Evolutionary conservation across 1,284 basidiomycete species (phyloP), one percentile per base, ranked within the genome.

Genomic region (Vanrija pseudolonga): DNA sequence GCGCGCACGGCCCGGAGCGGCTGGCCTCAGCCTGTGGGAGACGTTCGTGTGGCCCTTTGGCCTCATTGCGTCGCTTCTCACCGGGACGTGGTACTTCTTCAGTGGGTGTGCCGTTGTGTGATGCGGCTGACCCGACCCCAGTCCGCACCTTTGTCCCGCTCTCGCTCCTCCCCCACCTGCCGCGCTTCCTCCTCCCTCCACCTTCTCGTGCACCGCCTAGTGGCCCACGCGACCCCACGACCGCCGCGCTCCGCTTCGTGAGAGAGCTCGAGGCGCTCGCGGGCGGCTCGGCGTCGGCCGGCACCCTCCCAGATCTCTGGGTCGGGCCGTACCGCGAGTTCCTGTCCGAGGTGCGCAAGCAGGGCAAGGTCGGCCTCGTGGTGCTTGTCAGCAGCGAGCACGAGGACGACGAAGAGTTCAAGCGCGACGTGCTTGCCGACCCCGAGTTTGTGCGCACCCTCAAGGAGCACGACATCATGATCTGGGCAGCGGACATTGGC

Each of bases 341-440:
- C 41, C 76, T 95, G 56, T 81, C 83, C 45, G 69, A 74, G 17
- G 87, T 89, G 55, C 83, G 90, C 68, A 82, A 80, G 49, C 86
- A 94, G 45, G 78, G 83, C 22, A 83, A 83, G 71, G 81, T 96
- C 45, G 86, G 87, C 0, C 88, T 89, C 63, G 82, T 94, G 1
- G 76, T 97, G 1, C 79, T 98, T n/a, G 85, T 92, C 46, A 91
- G 89, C 65, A 84, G 85, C 37, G 92, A 96, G 66, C 93, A 98
- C 65, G 90, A 95, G 67, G 86, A 94, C 65, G 88, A 88, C 39
- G 79, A 85, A 1, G 85, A 85, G 61, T 97, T 97, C 79, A 93
- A 93, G 76, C 89, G 88, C 57, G 82, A 83, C 12, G 90, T 90
- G 0, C 79, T 97, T 17, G 86, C 87, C 1, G 86, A 94, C 67